A percentile compares a stretch with the other conserved stretches of the same genome.
Conservation (phyloP, 306 rosid genomes). For the Arachis hypogaea region DNA sequence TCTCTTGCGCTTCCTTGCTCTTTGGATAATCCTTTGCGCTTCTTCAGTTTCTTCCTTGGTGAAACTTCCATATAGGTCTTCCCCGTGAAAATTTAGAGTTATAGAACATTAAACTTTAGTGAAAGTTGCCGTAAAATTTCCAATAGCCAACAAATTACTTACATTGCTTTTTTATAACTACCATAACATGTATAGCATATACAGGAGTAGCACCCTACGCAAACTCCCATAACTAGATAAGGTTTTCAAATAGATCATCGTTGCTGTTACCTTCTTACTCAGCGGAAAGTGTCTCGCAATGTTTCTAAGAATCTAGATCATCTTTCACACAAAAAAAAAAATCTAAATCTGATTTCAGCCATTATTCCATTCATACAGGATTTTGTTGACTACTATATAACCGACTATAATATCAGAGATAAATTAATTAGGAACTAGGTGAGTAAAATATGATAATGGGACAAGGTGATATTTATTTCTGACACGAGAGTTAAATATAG, state of each 20-base stretch:
- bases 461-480: neutral
- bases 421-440: neutral
- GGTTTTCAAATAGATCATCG: neutral
- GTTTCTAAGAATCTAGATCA: neutral
- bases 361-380: too few species aligned
- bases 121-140: neutral
- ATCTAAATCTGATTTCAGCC: too few species aligned
- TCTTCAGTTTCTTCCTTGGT: conserved; percentile 56
- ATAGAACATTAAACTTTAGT: neutral
- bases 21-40: conserved; percentile 59
- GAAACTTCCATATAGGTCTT: conserved; percentile 39
- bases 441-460: neutral
- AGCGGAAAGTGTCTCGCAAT: neutral
- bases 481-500: neutral
- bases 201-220: neutral
- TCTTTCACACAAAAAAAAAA: too few species aligned
- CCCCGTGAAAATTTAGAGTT: conserved; percentile 26
- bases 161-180: neutral
- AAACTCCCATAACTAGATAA: neutral
- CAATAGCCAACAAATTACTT: neutral
- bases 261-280: neutral
- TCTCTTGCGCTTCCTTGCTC: conserved; percentile 75
- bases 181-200: neutral
- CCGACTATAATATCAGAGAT: neutral
- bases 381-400: neutral